phyloP scores from a whole-genome alignment of 2,329 filamentous ascomycete species.

The Penicillium griseofulvum region DNA sequence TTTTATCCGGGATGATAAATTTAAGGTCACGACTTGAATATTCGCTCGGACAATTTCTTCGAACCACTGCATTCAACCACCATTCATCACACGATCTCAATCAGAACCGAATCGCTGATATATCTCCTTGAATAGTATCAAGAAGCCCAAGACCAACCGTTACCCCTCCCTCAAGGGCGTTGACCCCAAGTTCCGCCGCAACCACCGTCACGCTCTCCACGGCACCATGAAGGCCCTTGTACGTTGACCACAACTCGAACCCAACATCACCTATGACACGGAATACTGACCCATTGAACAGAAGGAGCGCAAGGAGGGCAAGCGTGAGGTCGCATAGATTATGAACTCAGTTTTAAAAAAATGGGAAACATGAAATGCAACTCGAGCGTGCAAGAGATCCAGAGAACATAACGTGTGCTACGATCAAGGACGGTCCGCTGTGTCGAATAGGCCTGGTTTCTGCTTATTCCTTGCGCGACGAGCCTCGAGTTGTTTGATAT shows the following conservation, averaged over 20 bases:
- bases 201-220: constrained; percentile 99
- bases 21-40: constrained; percentile 1
- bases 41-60: constrained; percentile 1
- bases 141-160: constrained; percentile 99
- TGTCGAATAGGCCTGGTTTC: constrained; percentile 29
- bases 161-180: constrained; percentile 98
- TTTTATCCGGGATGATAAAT: constrained; percentile 1
- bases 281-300: constrained; percentile 48
- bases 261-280: neutral
- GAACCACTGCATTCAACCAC: neutral
- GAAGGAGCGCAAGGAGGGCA: constrained; percentile 98
- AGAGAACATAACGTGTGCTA: constrained; percentile 34
- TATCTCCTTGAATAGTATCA: constrained; percentile 68
- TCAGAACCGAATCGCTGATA: constrained; percentile 24
- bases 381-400: constrained; percentile 33
- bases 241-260: constrained; percentile 45
- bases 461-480: constrained; percentile 27
- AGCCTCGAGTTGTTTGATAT: constrained; percentile 26
- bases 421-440: constrained; percentile 31
- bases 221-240: constrained; percentile 98
- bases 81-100: neutral
- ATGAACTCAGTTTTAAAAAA: constrained; percentile 26
- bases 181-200: constrained; percentile 99
- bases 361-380: constrained; percentile 31
- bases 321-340: constrained; percentile 78